Base-by-base conservation (phyloP, 2,329 filamentous ascomycete species). In the Coniochaeta sp. region DNA sequence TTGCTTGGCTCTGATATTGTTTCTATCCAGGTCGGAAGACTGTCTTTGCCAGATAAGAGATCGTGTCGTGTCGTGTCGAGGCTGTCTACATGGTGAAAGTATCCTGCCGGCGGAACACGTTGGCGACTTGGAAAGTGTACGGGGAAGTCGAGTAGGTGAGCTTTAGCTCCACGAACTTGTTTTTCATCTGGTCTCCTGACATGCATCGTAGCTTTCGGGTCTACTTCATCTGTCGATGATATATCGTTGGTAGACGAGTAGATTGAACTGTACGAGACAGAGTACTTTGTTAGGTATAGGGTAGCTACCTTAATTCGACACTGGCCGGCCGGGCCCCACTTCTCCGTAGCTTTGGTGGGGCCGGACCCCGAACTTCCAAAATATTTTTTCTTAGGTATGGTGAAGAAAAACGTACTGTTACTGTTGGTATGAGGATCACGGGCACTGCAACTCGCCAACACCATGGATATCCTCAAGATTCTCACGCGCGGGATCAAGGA, bases 391-490 rank as follows among this genome's bases (percentile, higher is more conserved):
- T 4, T 12, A 11, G 3, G 3, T 47, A 14, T 2, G 1, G 38
- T 4, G 43, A 24, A 47, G 19, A n/a, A n/a, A n/a, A n/a, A n/a
- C n/a, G n/a, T n/a, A n/a, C n/a, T n/a, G n/a, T n/a, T n/a, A n/a
- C n/a, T n/a, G n/a, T n/a, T 52, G 11, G 47, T 14, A 52, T 31
- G 3, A 14, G 31, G 12, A 9, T 22, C 26, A 17, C 47, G n/a
- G 44, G n/a, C 14, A 8, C 12, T 4, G 26, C 47, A 28, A 52
- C 26, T 17, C 17, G 31, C 22, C 2, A 16, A 19, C 54, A 66
- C 57, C 60, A 90, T 90, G 88, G 88, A 92, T 74, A 86, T 91
- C 59, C 78, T 91, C 69, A 90, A 87, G 68, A 76, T 92, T 34
- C 77, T 92, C 62, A 90, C 89, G 38, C 82, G 89, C 58, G 88